Conservation (phyloP, 441 rosid species). For the Populus tomentosa region DNA sequence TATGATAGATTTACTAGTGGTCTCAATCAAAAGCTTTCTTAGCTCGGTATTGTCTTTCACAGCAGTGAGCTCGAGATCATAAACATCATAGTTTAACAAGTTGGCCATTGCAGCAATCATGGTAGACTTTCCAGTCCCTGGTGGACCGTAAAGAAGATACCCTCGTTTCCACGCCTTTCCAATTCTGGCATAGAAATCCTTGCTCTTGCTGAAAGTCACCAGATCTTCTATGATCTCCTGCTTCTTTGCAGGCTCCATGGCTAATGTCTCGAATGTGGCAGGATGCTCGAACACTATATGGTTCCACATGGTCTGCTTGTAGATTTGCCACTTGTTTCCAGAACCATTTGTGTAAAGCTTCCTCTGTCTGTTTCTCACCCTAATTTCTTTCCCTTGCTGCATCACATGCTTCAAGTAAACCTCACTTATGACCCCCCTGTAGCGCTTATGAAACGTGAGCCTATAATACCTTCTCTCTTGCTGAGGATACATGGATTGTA, state of each 20-base stretch:
- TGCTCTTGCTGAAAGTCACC: conserved; percentile 49
- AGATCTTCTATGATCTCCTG: conserved; percentile 64
- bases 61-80: conserved; percentile 65
- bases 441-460: conserved; percentile 53
- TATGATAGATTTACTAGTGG: conserved; percentile 55
- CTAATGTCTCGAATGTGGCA: conserved; percentile 69
- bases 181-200: conserved; percentile 62
- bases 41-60: conserved; percentile 59
- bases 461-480: conserved; percentile 46
- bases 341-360: conserved; percentile 63
- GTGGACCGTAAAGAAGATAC: conserved; percentile 64
- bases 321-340: conserved; percentile 40
- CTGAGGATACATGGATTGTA: conserved; percentile 38
- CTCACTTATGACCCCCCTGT: conserved; percentile 48
- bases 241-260: conserved; percentile 61
- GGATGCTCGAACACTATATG: conserved; percentile 74
- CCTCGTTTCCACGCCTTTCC: conserved; percentile 82
- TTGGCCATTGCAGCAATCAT: conserved; percentile 85
- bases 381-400: conserved; percentile 53
- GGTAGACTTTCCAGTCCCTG: conserved; percentile 73
- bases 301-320: conserved; percentile 67
- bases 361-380: conserved; percentile 44
- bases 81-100: conserved; percentile 57
- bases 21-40: conserved; percentile 56
- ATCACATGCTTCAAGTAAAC: conserved; percentile 51